phyloP scores from a whole-genome alignment of 2,329 filamentous ascomycete genomes.

The Orbilia oligospora region DNA sequence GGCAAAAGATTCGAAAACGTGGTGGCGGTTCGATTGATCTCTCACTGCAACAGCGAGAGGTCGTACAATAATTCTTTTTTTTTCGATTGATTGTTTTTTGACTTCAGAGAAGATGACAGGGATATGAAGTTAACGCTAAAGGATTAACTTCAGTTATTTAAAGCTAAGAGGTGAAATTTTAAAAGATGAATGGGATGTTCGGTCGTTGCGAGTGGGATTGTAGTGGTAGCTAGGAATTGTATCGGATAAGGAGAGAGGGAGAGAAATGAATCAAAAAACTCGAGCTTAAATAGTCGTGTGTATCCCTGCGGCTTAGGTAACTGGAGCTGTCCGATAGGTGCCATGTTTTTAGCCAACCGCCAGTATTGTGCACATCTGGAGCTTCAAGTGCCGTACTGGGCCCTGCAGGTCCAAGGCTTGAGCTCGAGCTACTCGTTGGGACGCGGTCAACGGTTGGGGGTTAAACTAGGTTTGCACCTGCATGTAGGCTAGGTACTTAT shows the following conservation, averaged over 20 bases:
- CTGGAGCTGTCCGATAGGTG: constrained; percentile 5
- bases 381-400: neutral
- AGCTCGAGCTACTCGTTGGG: constrained; percentile 25
- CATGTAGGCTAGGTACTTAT: constrained; percentile 14
- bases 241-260: constrained; percentile 16
- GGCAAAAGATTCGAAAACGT: constrained; percentile 99
- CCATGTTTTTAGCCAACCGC: constrained; percentile 21
- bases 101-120: too few relatives aligned
- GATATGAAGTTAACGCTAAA: neutral
- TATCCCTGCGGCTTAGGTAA: constrained; percentile 44
- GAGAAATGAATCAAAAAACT: constrained; percentile 17
- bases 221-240: neutral
- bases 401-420: constrained; percentile 18
- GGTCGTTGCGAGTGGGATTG: neutral
- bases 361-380: neutral
- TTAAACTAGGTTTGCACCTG: constrained; percentile 9
- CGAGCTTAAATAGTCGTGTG: constrained; percentile 26
- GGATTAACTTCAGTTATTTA: neutral
- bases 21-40: constrained; percentile 74
- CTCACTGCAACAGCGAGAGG: constrained; percentile 55
- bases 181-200: neutral
- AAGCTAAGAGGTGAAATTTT: neutral
- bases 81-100: too few relatives aligned
- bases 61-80: constrained; percentile 23
- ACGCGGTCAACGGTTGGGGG: constrained; percentile 19